A percentile compares a stretch with the other conserved stretches of the same genome.
phyloP scores from a whole-genome alignment of 208 protist genomes.

The Angomonas ambiguus region DNA sequence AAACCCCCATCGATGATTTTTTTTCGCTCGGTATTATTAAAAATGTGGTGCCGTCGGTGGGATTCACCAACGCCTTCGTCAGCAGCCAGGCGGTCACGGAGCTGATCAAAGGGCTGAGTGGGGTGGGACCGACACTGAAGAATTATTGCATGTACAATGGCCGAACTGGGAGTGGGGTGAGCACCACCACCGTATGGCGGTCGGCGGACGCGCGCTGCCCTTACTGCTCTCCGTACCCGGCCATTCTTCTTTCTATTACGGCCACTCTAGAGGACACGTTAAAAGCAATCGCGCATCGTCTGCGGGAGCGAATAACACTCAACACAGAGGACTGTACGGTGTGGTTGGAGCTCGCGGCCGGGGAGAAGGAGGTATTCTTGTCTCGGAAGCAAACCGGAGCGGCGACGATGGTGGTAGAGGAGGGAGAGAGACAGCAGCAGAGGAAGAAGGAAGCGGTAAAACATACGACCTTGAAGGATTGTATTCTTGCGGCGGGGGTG shows the following conservation, averaged over 20 bases:
- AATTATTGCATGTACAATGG: constrained; percentile 96
- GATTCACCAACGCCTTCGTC: constrained; percentile 97
- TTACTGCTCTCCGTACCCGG: too few species aligned
- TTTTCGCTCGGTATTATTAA: constrained; percentile 96
- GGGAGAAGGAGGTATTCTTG: too few species aligned
- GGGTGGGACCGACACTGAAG: constrained; percentile 56
- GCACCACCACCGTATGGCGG: constrained; percentile 18
- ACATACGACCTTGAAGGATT: not conserved
- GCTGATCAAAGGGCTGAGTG: constrained; percentile 91
- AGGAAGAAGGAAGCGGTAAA: not conserved
- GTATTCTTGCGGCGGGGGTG: not conserved
- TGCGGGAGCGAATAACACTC: too few species aligned
- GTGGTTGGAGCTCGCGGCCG: too few species aligned
- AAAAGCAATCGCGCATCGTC: too few species aligned
- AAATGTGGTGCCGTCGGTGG: constrained; percentile 98
- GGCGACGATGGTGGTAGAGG: constrained; percentile 10
- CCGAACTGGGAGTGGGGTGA: constrained; percentile 24
- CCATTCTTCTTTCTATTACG: too few species aligned
- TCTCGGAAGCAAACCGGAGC: constrained; percentile 17
- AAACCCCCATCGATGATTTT: constrained; percentile 72
- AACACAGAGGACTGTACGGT: too few species aligned
- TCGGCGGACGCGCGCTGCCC: constrained; percentile 28
- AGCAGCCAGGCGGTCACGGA: constrained; percentile 91
- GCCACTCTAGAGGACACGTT: too few species aligned
- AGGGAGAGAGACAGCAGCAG: not conserved